phyloP scores from a whole-genome alignment of 2,329 filamentous ascomycete genomes.

The Cordyceps javanica region DNA sequence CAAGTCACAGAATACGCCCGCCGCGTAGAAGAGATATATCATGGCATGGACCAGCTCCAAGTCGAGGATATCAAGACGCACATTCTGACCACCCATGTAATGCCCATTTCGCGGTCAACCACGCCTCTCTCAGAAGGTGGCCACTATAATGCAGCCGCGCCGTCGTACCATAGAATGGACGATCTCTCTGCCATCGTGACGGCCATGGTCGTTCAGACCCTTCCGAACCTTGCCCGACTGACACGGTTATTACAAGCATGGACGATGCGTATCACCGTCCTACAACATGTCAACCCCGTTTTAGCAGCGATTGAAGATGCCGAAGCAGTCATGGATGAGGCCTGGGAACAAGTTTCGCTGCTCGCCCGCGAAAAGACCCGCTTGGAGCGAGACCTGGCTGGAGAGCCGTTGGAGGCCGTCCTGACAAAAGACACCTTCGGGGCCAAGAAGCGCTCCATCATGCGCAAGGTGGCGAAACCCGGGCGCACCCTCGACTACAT shows the following conservation, averaged over 20 bases:
- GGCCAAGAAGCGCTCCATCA: slow-evolving; percentile 57
- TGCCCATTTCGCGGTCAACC: slow-evolving; percentile 39
- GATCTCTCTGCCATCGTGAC: slow-evolving; percentile 89
- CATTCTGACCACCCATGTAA: slow-evolving; percentile 74
- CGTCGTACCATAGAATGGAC: slow-evolving; percentile 63
- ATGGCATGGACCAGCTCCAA: slow-evolving; percentile 62
- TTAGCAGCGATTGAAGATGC: slow-evolving; percentile 60
- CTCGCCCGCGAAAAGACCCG: slow-evolving; percentile 14
- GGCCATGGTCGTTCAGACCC: slow-evolving; percentile 79
- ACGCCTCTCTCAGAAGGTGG: slow-evolving; percentile 29
- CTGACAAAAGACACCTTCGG: slow-evolving; percentile 43
- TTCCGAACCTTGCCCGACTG: slow-evolving; percentile 74
- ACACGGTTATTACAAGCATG: slow-evolving; percentile 69
- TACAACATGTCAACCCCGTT: slow-evolving; percentile 66
- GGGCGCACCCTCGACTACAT: slow-evolving; percentile 75
- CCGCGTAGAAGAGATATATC: slow-evolving; percentile 67
- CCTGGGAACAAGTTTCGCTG: slow-evolving; percentile 55
- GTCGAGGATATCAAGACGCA: slow-evolving; percentile 86
- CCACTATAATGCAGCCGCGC: slow-evolving; percentile 22
- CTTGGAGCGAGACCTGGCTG: slow-evolving; percentile 17
- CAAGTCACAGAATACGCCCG: slow-evolving; percentile 63
- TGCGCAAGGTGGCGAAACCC: slow-evolving; percentile 61
- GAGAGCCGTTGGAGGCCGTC: slow-evolving; percentile 5
- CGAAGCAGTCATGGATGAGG: slow-evolving; percentile 57
- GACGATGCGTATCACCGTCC: slow-evolving; percentile 68